phyloP scores from a whole-genome alignment of 352 stramenopile genomes.

The Elongisporangium undulatum region DNA sequence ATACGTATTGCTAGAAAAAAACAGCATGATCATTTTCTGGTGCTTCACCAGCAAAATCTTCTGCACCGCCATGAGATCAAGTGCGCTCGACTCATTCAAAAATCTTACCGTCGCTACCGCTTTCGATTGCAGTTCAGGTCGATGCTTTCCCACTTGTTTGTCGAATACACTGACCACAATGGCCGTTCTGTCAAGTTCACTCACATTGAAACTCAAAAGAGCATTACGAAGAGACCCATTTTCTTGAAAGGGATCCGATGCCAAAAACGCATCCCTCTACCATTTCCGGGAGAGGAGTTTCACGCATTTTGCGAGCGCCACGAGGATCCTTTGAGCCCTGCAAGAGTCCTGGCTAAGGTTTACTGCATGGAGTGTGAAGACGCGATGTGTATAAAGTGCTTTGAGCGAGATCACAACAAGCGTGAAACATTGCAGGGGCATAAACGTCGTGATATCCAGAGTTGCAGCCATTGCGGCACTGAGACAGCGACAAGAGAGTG shows the following conservation, averaged over 20 bases:
- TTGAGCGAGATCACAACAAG: conserved; percentile 52
- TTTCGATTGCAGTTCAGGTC: conserved; percentile 38
- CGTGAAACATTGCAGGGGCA: conserved; percentile 44
- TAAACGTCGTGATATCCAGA: conserved; percentile 21
- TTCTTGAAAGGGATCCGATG: conserved; percentile 55
- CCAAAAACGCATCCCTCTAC: conserved; percentile 45
- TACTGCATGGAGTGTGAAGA: conserved; percentile 77
- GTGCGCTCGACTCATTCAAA: conserved; percentile 30
- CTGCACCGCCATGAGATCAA: conserved; percentile 19
- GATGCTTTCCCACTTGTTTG: conserved; percentile 49
- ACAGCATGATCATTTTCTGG: conserved; percentile 40
- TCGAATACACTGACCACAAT: conserved; percentile 54
- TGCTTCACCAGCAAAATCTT: conserved; percentile 28
- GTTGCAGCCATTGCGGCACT: conserved; percentile 41
- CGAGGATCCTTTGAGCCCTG: conserved; percentile 28
- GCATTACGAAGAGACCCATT: conserved; percentile 26
- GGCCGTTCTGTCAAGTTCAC: conserved; percentile 34
- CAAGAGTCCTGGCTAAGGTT: conserved; percentile 28
- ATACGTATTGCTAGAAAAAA: conserved; percentile 26
- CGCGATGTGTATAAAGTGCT: conserved; percentile 57
- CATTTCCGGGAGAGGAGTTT: conserved; percentile 70
- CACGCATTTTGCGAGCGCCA: conserved; percentile 60
- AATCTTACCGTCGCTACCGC: conserved; percentile 41
- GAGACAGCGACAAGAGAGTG: conserved; percentile 69
- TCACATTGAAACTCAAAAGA: conserved; percentile 32